A percentile compares a stretch with the other conserved stretches of the same genome.
Evolutionary conservation across 1,284 basidiomycete genomes (phyloP).

Genomic region (Pterulicium gracile): DNA sequence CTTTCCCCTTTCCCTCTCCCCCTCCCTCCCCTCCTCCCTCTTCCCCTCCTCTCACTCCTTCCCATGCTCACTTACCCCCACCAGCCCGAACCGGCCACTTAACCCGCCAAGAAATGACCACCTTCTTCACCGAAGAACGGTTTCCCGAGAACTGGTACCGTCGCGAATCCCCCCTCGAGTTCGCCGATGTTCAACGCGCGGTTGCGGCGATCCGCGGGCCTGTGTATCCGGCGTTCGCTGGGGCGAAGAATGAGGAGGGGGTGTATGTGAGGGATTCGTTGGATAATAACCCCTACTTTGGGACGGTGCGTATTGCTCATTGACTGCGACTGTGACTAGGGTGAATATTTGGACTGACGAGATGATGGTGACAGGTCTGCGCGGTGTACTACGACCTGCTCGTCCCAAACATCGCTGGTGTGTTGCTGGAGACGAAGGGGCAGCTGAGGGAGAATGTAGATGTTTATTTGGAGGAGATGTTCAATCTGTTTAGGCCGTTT

Average conservation of each 20-base stretch:
- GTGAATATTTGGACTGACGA: not conserved
- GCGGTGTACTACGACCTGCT: not conserved
- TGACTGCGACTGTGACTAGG: not conserved
- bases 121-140: not conserved
- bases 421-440: not conserved
- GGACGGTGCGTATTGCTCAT: not conserved
- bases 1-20: not conserved
- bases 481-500: not conserved
- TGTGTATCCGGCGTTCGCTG: not conserved
- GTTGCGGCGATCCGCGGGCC: not conserved
- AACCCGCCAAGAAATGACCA: not conserved
- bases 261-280: not conserved
- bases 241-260: not conserved
- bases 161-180: not conserved
- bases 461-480: not conserved
- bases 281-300: not conserved
- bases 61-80: not conserved
- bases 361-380: not conserved
- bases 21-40: too few relatives aligned
- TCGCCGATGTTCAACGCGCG: not conserved
- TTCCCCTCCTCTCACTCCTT: too few relatives aligned
- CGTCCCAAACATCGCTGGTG: not conserved
- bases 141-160: slow-evolving; percentile 1
- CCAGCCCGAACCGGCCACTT: not conserved
- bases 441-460: not conserved